Base-by-base conservation (phyloP, 2,329 filamentous ascomycete species). In the Coniochaeta pulveracea region DNA sequence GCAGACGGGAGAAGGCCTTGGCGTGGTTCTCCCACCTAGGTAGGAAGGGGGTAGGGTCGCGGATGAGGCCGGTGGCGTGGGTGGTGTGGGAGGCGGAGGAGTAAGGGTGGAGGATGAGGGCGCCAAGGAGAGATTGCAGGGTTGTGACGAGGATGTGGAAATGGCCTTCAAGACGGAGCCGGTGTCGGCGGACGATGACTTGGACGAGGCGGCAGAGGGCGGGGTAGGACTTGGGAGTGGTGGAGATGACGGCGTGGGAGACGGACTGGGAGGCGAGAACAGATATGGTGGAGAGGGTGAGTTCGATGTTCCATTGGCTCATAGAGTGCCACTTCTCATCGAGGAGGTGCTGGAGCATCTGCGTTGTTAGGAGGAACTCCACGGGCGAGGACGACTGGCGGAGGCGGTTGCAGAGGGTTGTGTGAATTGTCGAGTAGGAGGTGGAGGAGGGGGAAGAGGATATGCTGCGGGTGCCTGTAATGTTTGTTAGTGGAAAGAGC, bases 131-230 rank as follows among this genome's bases (percentile, higher is more conserved):
- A 4, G 64, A 54, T 43, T 76, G 68, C 37, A 80, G 54, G 3
- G 63, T 54, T 22, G 62, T 53, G 29, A 76, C 52, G 5, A 78
- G 57, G 27, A 78, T 54, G 45, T 76, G 74, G 43, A 74, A 72
- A 40, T 75, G 74, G 2, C 72, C 73, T 43, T 76, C 67, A 2
- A 80, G 57, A 8, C 75, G 71, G 26, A 73, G 59, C 4, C 75
- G 61, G 49, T 79, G 72, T 30, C 72, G 69, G 46, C 66, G 66
- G 47, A 80, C 66, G 23, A 79, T 54, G 15, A 61, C 54, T 35
- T 73, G 69, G 14, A 73, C 54, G 7, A 80, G 56, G 34, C 60
- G 63, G 54, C 66, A 76, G 11, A 72, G 52, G 46, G 55, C 55
- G 2, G 57, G 47, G 45, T 62, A 75, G 0, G 60, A 50, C 5